Evolutionary conservation across 179 eudicot species (phyloP), one percentile per base, ranked within the genome.

Genomic region (Drosera spatulata): DNA sequence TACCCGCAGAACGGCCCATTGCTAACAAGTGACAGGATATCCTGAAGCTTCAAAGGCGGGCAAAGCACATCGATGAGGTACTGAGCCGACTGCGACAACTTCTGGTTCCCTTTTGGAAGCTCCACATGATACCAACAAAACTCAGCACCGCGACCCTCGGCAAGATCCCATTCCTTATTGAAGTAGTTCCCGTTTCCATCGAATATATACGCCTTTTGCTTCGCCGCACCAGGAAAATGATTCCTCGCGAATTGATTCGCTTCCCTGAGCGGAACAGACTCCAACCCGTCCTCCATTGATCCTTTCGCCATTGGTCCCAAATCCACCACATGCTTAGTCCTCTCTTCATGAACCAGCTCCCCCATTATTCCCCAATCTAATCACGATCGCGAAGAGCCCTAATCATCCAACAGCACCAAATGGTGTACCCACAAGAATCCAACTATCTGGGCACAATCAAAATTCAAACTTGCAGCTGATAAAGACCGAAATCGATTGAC

Each of bases 71-170:
- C 88, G 65, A 93, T 93, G 3, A 93, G 84, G 61, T 77, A 79
- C 61, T 88, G 87, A 13, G 99, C 99, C 8, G 86, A 88, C 58
- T 85, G 78, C 1, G 95, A 79, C 0, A 93, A 79, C 49, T 84
- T 88, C 41, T 86, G 86, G 55, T 86, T 86, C 39, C 79, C 93
- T 70, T 80, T 93, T 0, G 96, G 96, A 52, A 93, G 80, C 70
- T 93, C 95, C 0, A 89, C 84, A 74, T 93, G 99, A 68, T 88
- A 93, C 99, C 99, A 93, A 75, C 99, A 93, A 59, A 93, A 93
- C 42, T 93, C 95, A 69, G 75, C 82, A 50, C 84, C 95, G 56
- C 60, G 69, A 49, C 96, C 96, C 72, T 86, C 89, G n/a, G 56
- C 9, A 50, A 93, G 83, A 68, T 89, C 95, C 96, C 96, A 93